phyloP scores from a whole-genome alignment of 306 rosid genomes.

The Glycine latifolia region DNA sequence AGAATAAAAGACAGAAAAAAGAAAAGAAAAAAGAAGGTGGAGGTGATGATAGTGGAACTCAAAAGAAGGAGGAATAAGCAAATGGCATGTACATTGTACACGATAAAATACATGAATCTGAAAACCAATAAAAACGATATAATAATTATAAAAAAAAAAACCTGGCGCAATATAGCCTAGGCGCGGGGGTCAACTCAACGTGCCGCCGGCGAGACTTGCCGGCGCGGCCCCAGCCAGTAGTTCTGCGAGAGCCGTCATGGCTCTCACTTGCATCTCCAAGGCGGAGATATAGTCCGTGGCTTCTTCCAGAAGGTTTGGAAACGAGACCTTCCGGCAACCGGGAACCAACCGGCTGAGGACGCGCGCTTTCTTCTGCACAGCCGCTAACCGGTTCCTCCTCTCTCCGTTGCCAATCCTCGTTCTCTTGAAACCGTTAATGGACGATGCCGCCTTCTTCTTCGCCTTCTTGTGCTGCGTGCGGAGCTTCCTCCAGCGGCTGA shows the following conservation, averaged over 20 bases:
- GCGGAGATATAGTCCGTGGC: conserved; percentile 84
- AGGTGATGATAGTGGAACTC: conserved; percentile 42
- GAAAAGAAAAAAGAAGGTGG: background rate
- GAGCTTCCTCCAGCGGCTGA: conserved; percentile 47
- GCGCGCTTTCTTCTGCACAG: conserved; percentile 66
- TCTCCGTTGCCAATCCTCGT: conserved; percentile 39
- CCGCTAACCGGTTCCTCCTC: conserved; percentile 52
- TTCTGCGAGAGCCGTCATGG: conserved; percentile 76
- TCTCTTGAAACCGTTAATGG: conserved; percentile 48
- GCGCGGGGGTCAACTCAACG: conserved; percentile 55
- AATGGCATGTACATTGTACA: conserved; percentile 67
- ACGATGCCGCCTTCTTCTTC: conserved; percentile 16
- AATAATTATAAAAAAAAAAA: conserved; percentile 23
- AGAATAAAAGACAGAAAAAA: background rate
- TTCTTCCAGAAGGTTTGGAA: conserved; percentile 89
- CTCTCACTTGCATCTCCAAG: conserved; percentile 89
- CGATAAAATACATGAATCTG: conserved; percentile 67
- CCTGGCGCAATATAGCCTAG: conserved; percentile 65
- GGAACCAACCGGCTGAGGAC: conserved; percentile 81
- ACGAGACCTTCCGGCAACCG: conserved; percentile 80
- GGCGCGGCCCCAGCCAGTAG: conserved; percentile 63
- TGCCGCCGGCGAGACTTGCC: conserved; percentile 33
- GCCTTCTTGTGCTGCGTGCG: conserved; percentile 51
- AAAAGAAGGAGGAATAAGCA: conserved; percentile 39
- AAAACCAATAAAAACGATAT: conserved; percentile 42